Percentiles rank a stretch among this genome's conserved stretches.
Conservation (phyloP, 1,139 yeast species). For the Saccharomyces hybrid region DNA sequence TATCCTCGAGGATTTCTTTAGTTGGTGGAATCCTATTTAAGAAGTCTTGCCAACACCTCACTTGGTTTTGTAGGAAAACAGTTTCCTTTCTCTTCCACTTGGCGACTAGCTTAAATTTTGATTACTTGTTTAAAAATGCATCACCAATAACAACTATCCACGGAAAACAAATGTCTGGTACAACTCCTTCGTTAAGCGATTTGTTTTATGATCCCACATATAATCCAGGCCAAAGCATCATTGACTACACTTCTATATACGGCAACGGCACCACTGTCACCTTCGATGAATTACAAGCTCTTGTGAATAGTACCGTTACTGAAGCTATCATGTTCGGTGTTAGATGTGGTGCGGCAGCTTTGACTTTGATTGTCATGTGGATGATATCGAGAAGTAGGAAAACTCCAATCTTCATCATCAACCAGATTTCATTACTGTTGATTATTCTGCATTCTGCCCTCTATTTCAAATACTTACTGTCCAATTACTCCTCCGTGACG, state of each 20-base stretch:
- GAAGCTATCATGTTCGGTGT: slow-evolving; percentile 38
- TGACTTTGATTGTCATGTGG: slow-evolving; percentile 35
- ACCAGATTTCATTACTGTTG: slow-evolving; percentile 49
- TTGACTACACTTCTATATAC: slow-evolving; percentile 26
- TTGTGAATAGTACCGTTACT: slow-evolving; percentile 28
- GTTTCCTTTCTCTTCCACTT: neutral
- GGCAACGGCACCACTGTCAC: slow-evolving; percentile 29
- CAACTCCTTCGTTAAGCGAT: slow-evolving; percentile 7
- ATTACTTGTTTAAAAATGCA: neutral
- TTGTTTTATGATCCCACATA: slow-evolving; percentile 17
- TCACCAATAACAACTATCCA: neutral
- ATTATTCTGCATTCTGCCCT: slow-evolving; percentile 52
- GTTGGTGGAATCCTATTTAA: neutral
- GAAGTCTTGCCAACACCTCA: neutral
- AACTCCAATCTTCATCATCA: slow-evolving; percentile 64
- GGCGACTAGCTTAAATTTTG: neutral
- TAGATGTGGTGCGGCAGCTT: slow-evolving; percentile 36
- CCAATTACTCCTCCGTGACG: slow-evolving; percentile 45
- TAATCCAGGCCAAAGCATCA: slow-evolving; percentile 21
- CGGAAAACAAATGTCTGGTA: neutral
- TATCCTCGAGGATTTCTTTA: neutral
- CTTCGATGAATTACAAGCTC: slow-evolving; percentile 34
- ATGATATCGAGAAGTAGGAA: slow-evolving; percentile 42
- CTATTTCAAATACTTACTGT: slow-evolving; percentile 45
- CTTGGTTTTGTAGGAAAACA: neutral